Percentiles rank a stretch among this genome's conserved stretches.
Conservation (phyloP, 2,329 filamentous ascomycete genomes). For the Penicillium italicum region DNA sequence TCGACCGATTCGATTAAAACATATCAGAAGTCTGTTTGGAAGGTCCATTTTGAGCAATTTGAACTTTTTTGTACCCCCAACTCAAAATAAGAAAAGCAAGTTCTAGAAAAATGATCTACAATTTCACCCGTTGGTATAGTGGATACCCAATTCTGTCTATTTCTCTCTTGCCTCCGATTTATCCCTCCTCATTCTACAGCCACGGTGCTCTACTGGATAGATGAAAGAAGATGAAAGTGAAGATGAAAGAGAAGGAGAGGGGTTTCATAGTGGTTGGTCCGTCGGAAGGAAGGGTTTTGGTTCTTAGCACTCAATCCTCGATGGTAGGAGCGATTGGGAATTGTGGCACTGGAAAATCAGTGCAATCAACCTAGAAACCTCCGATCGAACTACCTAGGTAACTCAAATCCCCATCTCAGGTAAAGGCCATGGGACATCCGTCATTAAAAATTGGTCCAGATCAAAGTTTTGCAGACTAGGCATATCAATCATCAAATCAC, state of each 20-base stretch:
- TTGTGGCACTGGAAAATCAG: not conserved
- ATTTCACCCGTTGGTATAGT: not conserved
- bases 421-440: slow-evolving; percentile 29
- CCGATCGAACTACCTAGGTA: not conserved
- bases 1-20: not conserved
- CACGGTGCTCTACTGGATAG: not conserved
- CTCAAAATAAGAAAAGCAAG: too few species aligned
- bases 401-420: slow-evolving; percentile 29
- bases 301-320: not conserved
- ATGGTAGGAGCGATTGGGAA: not conserved
- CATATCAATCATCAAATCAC: slow-evolving; percentile 45
- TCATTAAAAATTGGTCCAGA: slow-evolving; percentile 42
- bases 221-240: not conserved
- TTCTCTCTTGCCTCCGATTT: not conserved
- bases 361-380: not conserved
- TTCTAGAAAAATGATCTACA: not conserved
- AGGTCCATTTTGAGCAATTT: too few species aligned
- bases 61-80: too few species aligned
- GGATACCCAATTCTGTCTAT: not conserved
- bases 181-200: too few species aligned
- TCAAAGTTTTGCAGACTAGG: slow-evolving; percentile 46
- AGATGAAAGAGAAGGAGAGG: not conserved
- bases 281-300: not conserved
- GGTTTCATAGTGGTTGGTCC: not conserved
- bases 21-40: not conserved